Percentiles rank a stretch among this genome's conserved stretches.
These are phyloP conservation scores for Colletotrichum liaoningense DNA, from an alignment of 2,329 filamentous ascomycete species.

Conservation along the genomic window DNA sequence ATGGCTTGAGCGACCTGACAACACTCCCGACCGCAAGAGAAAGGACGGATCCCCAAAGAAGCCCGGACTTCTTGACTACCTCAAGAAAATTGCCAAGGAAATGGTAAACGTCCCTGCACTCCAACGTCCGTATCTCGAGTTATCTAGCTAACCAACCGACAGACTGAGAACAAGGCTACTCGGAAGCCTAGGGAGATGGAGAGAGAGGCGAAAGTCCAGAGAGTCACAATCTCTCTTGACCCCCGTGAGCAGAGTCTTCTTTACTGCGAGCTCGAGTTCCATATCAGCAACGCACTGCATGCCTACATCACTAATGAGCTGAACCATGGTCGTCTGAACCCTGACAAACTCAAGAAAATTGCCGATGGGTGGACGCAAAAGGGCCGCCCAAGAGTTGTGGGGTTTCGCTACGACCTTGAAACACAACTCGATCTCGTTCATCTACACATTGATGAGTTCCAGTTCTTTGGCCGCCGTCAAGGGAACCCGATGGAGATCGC, in stretches of 20 bases:
- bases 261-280: slow-evolving; percentile 69
- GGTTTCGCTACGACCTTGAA: slow-evolving; percentile 70
- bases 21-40: slow-evolving; percentile 40
- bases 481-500: slow-evolving; percentile 55
- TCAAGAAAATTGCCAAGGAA: slow-evolving; percentile 66
- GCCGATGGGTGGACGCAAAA: slow-evolving; percentile 63
- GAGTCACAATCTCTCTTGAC: slow-evolving; percentile 61
- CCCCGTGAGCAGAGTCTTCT: slow-evolving; percentile 68
- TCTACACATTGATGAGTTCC: slow-evolving; percentile 63
- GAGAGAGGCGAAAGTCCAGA: slow-evolving; percentile 41
- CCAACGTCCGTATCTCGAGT: not conserved
- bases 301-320: slow-evolving; percentile 64
- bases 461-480: slow-evolving; percentile 63
- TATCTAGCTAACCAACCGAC: slow-evolving; percentile 18
- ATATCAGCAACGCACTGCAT: slow-evolving; percentile 62
- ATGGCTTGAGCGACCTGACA: slow-evolving; percentile 64
- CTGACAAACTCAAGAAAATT: slow-evolving; percentile 62
- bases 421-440: slow-evolving; percentile 68
- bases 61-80: slow-evolving; percentile 54
- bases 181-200: slow-evolving; percentile 46
- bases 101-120: slow-evolving; percentile 53
- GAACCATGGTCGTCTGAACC: slow-evolving; percentile 64
- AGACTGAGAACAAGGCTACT: slow-evolving; percentile 50
- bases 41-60: slow-evolving; percentile 46
- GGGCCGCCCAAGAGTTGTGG: slow-evolving; percentile 65